A percentile compares a stretch with the other conserved stretches of the same genome.
phyloP scores from a whole-genome alignment of 331 rosid species.

The Rhamnella rubrinervis region DNA sequence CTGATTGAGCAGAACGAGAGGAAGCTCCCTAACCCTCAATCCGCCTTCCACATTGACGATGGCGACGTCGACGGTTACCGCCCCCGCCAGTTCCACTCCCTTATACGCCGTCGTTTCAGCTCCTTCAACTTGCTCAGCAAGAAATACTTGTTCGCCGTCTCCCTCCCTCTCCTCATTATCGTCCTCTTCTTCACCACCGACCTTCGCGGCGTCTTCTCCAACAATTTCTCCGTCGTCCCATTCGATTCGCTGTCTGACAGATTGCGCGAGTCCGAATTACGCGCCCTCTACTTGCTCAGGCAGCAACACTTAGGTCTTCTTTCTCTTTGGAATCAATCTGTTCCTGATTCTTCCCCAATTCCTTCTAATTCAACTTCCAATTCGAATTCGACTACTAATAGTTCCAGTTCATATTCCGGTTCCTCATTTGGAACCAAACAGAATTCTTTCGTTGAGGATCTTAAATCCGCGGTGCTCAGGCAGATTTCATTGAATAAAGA shows the following conservation, averaged over 20 bases:
- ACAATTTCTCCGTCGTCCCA: slow-evolving; percentile 24
- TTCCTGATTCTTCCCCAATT: slow-evolving; percentile 7
- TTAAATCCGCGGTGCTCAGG: slow-evolving; percentile 53
- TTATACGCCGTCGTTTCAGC: slow-evolving; percentile 32
- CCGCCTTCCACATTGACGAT: slow-evolving; percentile 56
- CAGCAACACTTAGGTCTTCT: slow-evolving; percentile 60
- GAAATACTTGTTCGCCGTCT: slow-evolving; percentile 45
- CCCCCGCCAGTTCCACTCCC: slow-evolving; percentile 17
- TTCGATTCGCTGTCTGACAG: slow-evolving; percentile 43
- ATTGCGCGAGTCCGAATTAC: slow-evolving; percentile 76
- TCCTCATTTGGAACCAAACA: slow-evolving; percentile 18
- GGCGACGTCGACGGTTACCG: slow-evolving; percentile 16
- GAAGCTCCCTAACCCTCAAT: slow-evolving; percentile 49
- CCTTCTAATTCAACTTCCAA: slow-evolving; percentile 26
- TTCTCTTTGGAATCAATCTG: slow-evolving; percentile 53
- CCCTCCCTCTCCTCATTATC: slow-evolving; percentile 40
- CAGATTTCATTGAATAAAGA: slow-evolving; percentile 69
- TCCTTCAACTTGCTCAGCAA: slow-evolving; percentile 40
- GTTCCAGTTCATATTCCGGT: slow-evolving; percentile 18
- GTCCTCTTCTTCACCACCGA: slow-evolving; percentile 48
- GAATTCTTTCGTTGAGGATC: slow-evolving; percentile 28
- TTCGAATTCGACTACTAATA: slow-evolving; percentile 15
- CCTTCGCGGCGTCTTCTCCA: slow-evolving; percentile 45
- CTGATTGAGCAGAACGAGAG: slow-evolving; percentile 58
- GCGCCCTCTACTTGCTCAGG: slow-evolving; percentile 68